These are phyloP conservation scores for Silene conica DNA, from an alignment of 148 eudicot species.

Conservation along the genomic window DNA sequence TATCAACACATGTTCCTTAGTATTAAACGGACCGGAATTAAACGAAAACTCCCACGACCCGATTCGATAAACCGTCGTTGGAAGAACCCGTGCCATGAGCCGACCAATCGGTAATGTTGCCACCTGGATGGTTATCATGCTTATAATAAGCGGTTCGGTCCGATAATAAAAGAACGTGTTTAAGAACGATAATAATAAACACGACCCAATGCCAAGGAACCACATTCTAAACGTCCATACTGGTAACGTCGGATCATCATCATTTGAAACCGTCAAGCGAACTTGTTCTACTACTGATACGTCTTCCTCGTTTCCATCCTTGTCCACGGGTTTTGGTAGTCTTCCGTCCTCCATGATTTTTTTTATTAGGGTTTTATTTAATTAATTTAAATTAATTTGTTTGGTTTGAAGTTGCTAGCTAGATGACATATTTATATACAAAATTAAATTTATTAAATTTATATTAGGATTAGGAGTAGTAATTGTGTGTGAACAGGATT, in stretches of 20 bases:
- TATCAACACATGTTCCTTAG: conserved; percentile 82
- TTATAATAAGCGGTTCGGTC: conserved; percentile 65
- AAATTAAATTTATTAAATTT: too few species aligned
- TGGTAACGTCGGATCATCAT: conserved; percentile 71
- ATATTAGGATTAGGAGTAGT: too few species aligned
- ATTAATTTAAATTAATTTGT: neutral
- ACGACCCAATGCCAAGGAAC: conserved; percentile 66
- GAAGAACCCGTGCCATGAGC: conserved; percentile 50
- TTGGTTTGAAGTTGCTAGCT: neutral
- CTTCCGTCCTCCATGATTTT: neutral
- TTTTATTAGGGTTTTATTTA: neutral
- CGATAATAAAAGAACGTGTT: conserved; percentile 78
- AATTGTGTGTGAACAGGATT: neutral
- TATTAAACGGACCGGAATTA: conserved; percentile 88
- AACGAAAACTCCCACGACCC: conserved; percentile 52
- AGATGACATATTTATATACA: too few species aligned
- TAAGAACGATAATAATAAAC: conserved; percentile 60
- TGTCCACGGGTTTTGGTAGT: too few species aligned
- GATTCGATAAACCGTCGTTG: conserved; percentile 34
- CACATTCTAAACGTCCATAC: conserved; percentile 97
- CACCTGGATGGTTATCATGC: conserved; percentile 70
- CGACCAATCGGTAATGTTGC: conserved; percentile 72
- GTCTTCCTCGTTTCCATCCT: conserved; percentile 35
- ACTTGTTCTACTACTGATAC: conserved; percentile 80
- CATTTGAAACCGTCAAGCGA: conserved; percentile 61